Base-by-base conservation (phyloP, 345 rosid genomes). In the Linum trigynum region DNA sequence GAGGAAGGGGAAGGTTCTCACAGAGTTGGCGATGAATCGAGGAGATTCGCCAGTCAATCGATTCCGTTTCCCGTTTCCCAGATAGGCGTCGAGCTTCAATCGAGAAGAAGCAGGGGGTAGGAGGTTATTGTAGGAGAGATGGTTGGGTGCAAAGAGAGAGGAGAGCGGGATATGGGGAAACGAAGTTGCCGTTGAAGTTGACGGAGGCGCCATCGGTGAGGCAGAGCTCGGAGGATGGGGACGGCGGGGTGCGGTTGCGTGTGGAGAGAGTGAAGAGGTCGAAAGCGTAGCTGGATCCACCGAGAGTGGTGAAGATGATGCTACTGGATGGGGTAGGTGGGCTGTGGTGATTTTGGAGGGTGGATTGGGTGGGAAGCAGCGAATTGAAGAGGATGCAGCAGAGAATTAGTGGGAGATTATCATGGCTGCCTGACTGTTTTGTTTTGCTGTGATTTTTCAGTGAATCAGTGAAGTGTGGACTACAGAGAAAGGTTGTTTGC, bases 151-250 rank as follows among this genome's bases (percentile, higher is more conserved):
- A 41, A 3, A 80, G 79, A 59, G 85, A 68, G 57, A 82, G 74
- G 39, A 72, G 74, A 5, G 80, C 50, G 7, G 96, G 64, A 23
- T 23, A 14, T 7, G 10, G 51, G 11, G 86, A 77, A 3, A 65
- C 38, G n/a, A 89, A 91, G 66, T 85, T 79, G 9, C 98, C 98
- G 76, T 91, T 91, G 78, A 85, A 91, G 41, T 91, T 91, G 6
- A 91, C 80, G 0, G 92, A 83, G 39, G 72, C 55, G 6, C 95
- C 92, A 56, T 91, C 96, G 68, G 96, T 89, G 80, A 91, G 57
- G 8, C 59, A 80, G 62, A 83, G 36, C 73, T 91, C 95, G 11
- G 57, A 3, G 59, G 79, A n/a, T 12, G 32, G 56, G 62, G 11
- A 39, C 3, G 87, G 79, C 0, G 80, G 69, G 9, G 3, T 57